These are phyloP conservation scores for Chaetomium sp. DNA, from an alignment of 2,329 filamentous ascomycete genomes.

Conservation along the genomic window DNA sequence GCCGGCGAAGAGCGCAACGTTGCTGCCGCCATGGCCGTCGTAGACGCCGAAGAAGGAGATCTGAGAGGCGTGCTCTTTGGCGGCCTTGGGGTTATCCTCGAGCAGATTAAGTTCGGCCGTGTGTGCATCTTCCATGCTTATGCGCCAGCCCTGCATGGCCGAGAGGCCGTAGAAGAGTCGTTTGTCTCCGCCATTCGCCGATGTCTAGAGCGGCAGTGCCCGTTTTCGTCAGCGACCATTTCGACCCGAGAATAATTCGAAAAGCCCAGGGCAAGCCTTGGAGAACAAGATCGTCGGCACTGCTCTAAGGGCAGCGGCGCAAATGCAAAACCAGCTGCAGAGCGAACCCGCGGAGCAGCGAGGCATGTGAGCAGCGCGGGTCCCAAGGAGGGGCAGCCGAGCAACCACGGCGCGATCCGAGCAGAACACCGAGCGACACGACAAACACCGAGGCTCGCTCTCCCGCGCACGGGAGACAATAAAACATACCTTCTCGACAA, in stretches of 20 bases:
- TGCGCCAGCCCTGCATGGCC: constrained; percentile 99
- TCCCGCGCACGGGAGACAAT: constrained; percentile 2
- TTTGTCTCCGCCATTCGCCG: constrained; percentile 88
- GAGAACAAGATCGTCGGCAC: not conserved
- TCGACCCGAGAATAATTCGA: not conserved
- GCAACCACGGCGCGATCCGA: not conserved
- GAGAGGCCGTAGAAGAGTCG: constrained; percentile 91
- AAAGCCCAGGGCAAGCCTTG: not conserved
- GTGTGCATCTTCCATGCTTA: constrained; percentile 99
- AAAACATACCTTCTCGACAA: constrained; percentile 90
- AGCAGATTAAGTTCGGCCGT: constrained; percentile 86
- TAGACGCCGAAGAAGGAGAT: constrained; percentile 98
- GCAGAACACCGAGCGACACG: not conserved
- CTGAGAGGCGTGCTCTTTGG: constrained; percentile 69
- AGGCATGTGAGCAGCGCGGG: constrained; percentile 20
- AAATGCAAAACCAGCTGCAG: not conserved
- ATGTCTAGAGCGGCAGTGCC: constrained; percentile 61
- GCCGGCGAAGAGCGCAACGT: constrained; percentile 90
- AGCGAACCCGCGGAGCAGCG: not conserved
- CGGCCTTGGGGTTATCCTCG: constrained; percentile 54
- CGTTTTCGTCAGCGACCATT: constrained; percentile 36
- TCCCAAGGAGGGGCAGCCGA: constrained; percentile 10
- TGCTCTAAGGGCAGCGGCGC: not conserved
- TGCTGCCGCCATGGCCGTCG: constrained; percentile 95
- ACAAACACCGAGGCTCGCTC: not conserved